Base-by-base conservation (phyloP, 306 rosid species). In the Lotus japonicus region DNA sequence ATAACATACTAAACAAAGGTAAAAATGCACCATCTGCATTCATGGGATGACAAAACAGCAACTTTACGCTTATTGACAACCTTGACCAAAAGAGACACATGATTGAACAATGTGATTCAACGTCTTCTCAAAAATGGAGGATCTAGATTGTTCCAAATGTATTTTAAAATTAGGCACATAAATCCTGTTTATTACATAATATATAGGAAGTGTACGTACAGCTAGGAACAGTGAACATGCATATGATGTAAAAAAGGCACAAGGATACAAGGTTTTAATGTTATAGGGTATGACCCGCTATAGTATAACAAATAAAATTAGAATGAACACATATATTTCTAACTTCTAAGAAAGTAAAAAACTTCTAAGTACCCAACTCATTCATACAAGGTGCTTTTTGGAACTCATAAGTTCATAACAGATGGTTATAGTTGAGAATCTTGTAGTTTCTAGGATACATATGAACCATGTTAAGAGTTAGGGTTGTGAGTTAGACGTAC, bases 91-190 rank as follows among this genome's bases (percentile, higher is more conserved):
- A 7, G 68, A 60, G 58, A 31, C 59, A 46, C 48, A 48, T 9
- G 39, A 14, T 35, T 45, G 52, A 42, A 64, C 35, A 58, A 64
- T 42, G 45, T 6, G 50, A 61, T 23, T 36, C 43, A 39, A 68
- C 65, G 38, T 56, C 67, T 63, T 39, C 39, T 66, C 58, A 74
- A 57, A 46, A 59, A 23, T 36, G 33, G 57, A 44, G 44, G 61
- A 69, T 57, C 48, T 18, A 70, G 49, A 44, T 19, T 43, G 55
- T 7, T n/a, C 65, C 48, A 70, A 44, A 41, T 49, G 55, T 19
- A 44, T 54, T 15, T 70, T 26, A 69, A 64, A 21, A 71, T 50
- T 45, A 68, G 51, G 67, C 35, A 57, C 54, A 65, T 16, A 38
- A 55, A 66, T 21, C 50, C 51, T 5, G 36, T 18, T 28, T 11